A percentile compares a stretch with the other conserved stretches of the same genome.
Conservation (phyloP, 352 stramenopile genomes). For the Thraustotheca clavata region DNA sequence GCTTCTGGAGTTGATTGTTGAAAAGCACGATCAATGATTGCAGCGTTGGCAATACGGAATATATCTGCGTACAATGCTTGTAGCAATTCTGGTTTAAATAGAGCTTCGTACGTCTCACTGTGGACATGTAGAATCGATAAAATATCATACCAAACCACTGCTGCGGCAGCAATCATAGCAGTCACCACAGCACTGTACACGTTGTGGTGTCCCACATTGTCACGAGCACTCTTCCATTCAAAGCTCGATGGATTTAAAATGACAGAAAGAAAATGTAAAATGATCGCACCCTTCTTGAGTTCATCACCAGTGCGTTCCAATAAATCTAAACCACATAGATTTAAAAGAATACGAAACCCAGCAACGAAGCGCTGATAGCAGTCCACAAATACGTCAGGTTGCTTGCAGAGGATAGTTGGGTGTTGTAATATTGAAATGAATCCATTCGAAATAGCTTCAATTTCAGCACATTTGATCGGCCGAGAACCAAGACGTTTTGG, state of each 20-base stretch:
- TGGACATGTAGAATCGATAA: conserved; percentile 14
- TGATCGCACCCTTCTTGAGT: conserved; percentile 10
- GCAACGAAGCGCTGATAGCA: background rate
- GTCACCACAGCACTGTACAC: background rate
- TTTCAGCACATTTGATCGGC: conserved; percentile 28
- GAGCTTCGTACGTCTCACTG: background rate
- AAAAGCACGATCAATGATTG: conserved; percentile 66
- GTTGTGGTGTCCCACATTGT: background rate
- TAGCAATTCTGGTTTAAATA: conserved; percentile 52
- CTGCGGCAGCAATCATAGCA: background rate
- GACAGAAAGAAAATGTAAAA: conserved; percentile 1
- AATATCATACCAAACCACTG: background rate
- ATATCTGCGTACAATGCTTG: conserved; percentile 50
- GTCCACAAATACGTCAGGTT: background rate
- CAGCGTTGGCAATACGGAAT: conserved; percentile 69
- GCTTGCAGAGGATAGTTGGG: conserved; percentile 4
- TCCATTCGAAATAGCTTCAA: conserved; percentile 55
- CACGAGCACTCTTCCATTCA: conserved; percentile 14
- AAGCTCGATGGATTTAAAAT: background rate
- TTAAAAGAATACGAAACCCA: background rate
- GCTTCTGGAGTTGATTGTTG: conserved; percentile 25
- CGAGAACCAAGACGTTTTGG: conserved; percentile 33
- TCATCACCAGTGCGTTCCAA: background rate
- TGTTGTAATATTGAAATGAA: conserved; percentile 22
- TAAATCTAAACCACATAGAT: conserved; percentile 14